These are phyloP conservation scores for Pharus latifolius DNA, from an alignment of 176 grass and related monocot genomes.

Conservation along the genomic window DNA sequence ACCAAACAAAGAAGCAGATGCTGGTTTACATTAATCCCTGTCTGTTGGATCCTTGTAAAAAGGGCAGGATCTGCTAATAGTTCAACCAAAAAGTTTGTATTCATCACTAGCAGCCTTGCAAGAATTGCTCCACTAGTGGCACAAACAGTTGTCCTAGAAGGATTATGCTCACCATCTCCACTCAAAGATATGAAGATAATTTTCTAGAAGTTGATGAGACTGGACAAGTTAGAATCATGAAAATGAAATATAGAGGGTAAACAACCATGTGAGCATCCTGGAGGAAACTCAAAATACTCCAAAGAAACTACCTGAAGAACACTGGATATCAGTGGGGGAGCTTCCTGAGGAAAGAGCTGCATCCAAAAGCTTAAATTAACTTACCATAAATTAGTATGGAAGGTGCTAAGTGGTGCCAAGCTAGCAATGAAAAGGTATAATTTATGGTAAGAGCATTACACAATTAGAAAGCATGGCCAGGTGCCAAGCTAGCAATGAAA, in stretches of 20 bases:
- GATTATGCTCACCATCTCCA: constrained; percentile 35
- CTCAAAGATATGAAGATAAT: constrained; percentile 41
- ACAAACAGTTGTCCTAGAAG: constrained; percentile 35
- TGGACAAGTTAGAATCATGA: background rate
- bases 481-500: background rate
- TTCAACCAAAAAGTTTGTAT: constrained; percentile 50
- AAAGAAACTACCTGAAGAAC: constrained; percentile 42
- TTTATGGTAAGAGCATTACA: no score
- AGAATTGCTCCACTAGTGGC: constrained; percentile 39
- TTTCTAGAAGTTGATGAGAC: constrained; percentile 21
- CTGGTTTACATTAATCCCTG: constrained; percentile 36
- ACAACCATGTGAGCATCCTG: background rate
- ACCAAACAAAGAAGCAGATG: constrained; percentile 46
- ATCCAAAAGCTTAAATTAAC: constrained; percentile 21
- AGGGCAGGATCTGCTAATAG: constrained; percentile 40
- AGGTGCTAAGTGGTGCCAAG: background rate
- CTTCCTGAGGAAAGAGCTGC: constrained; percentile 44
- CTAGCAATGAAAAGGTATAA: background rate
- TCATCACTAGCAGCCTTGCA: constrained; percentile 47
- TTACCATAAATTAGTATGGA: background rate
- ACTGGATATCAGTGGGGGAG: constrained; percentile 32
- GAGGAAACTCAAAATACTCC: background rate
- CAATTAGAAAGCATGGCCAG: background rate
- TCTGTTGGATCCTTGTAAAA: constrained; percentile 23
- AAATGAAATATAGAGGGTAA: background rate